Evolutionary conservation across 2,329 filamentous ascomycete species (phyloP).

Genomic region (Trichoderma sp.): DNA sequence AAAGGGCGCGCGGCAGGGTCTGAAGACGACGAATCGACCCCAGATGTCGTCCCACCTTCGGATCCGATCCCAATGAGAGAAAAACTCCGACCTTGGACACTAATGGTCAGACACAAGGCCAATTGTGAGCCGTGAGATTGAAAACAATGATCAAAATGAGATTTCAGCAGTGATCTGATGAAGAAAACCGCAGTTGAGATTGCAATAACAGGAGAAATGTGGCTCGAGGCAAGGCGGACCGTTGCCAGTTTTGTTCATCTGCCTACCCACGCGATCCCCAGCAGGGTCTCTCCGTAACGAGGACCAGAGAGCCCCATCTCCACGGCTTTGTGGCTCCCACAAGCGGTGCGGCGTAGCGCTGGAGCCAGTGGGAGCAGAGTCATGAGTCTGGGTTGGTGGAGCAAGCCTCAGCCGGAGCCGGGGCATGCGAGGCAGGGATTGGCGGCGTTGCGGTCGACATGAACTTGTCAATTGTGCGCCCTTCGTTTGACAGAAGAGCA

Average conservation of each 20-base stretch:
- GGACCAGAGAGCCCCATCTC: not conserved
- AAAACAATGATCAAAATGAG: not conserved
- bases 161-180: not conserved
- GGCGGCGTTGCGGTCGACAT: conserved; percentile 3
- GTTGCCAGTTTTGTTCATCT: conserved; percentile 22
- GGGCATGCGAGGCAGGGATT: conserved; percentile 20
- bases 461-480: conserved; percentile 40
- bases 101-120: not conserved
- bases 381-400: conserved; percentile 18
- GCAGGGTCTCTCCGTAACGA: conserved; percentile 6
- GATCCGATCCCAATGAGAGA: not conserved
- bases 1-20: conserved; percentile 20
- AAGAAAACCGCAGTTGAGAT: not conserved
- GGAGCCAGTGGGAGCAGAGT: conserved; percentile 22
- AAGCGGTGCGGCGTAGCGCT: conserved; percentile 19
- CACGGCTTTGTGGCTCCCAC: conserved; percentile 14
- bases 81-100: not conserved
- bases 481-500: conserved; percentile 38
- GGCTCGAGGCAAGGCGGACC: conserved; percentile 18
- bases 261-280: conserved; percentile 17
- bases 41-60: conserved; percentile 13
- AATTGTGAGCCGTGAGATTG: not conserved
- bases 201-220: not conserved
- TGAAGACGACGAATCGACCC: not conserved
- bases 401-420: conserved; percentile 22